Evolutionary conservation across 2,329 filamentous ascomycete genomes (phyloP), one percentile per base, ranked within the genome.

Genomic region (Ploettnerulaceae sp.): DNA sequence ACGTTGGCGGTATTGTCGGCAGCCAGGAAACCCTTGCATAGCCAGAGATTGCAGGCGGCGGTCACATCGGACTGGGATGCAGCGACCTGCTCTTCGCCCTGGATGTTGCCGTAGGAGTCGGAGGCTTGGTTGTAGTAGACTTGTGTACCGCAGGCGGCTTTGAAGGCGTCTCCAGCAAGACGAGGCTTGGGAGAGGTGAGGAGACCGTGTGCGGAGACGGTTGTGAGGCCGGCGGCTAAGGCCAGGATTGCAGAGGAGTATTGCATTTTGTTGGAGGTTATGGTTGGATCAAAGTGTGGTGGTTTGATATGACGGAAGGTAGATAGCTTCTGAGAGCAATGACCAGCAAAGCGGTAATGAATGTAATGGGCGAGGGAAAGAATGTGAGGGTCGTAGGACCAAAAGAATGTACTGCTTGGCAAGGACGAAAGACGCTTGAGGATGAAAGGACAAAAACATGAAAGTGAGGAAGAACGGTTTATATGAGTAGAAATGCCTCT

Each of bases 201-300:
- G 49, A 71, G 71, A 26, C 74, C 74, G 51, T 77, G 74, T 36
- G 67, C 72, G 21, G 70, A 66, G 41, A 69, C 71, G 45, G 69
- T 56, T 52, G 67, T 65, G 41, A 68, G 68, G 14, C 59, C 44
- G 7, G 50, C 49, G 25, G 54, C 49, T 26, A 51, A 35, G 33
- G 53, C 45, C 31, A 59, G 52, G 42, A 58, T 50, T 7, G 54
- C 34, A 17, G 51, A 47, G 34, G 57, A 45, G 52, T 59, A 59
- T 47, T 60, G 53, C 58, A 60, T 60, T 31, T 52, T 57, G 52
- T 40, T 18, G 25, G 28, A 28, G 37, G 26, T 38, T 12, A 28
- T 17, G 20, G 33, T 12, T 28, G 17, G 17, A 41, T 48, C 14
- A 15, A 21, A 36, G 32, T 7, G n/a, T 44, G 22, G 17, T 28